Conservation (phyloP, 495 filamentous ascomycete genomes). For the Massariosphaeria phaeospora region DNA sequence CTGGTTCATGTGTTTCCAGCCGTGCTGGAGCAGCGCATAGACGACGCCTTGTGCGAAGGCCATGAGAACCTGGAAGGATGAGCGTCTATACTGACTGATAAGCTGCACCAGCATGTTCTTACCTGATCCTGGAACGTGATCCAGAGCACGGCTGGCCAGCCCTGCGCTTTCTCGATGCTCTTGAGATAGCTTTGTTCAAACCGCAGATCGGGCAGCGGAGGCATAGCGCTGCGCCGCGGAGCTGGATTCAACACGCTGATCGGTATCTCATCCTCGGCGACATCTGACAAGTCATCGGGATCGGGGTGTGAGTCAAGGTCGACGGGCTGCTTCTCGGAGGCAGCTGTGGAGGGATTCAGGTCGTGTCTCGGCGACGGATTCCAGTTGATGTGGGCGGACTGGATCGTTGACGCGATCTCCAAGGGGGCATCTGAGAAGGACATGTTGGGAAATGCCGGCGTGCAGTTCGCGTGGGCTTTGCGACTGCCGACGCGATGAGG, state of each 20-base stretch:
- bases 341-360: conserved; percentile 71
- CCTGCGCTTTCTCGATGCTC: conserved; percentile 70
- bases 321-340: conserved; percentile 40
- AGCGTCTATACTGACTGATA: conserved; percentile 10
- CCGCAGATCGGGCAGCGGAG: conserved; percentile 84
- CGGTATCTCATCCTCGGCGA: conserved; percentile 43
- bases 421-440: conserved; percentile 44
- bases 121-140: conserved; percentile 90
- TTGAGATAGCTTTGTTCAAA: conserved; percentile 97
- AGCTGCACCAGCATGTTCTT: conserved; percentile 21
- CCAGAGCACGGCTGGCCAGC: conserved; percentile 68
- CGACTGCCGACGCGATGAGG: not conserved
- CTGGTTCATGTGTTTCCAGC: conserved; percentile 81
- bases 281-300: conserved; percentile 28
- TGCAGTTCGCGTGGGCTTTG: not conserved
- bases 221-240: conserved; percentile 57
- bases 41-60: conserved; percentile 76
- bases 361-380: conserved; percentile 67
- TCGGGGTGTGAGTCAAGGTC: conserved; percentile 17
- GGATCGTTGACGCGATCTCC: conserved; percentile 68
- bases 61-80: conserved; percentile 59
- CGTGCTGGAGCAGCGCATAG: conserved; percentile 73
- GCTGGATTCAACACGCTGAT: conserved; percentile 38
- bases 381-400: conserved; percentile 69
- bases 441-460: conserved; percentile 9